Evolutionary conservation across 495 filamentous ascomycete species (phyloP), one percentile per base, ranked within the genome.

Genomic region (Aspergillus incahuasiensis): DNA sequence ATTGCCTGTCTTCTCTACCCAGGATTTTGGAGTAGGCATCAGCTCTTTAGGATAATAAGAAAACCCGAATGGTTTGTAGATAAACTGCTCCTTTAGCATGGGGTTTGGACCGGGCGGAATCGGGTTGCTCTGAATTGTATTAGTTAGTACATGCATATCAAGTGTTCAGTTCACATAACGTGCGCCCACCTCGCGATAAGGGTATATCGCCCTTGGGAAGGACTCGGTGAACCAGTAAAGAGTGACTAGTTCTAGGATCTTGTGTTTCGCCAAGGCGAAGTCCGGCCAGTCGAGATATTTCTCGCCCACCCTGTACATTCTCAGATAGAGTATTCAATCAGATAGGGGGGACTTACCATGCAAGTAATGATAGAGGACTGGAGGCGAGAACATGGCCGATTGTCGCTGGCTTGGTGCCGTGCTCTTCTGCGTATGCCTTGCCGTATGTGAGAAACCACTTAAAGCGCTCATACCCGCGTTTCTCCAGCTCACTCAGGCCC

Each of bases 191-290:
- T 69, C 61, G 13, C 77, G 78, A 63, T 82, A 86, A 0, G 69
- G 73, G 63, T 85, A 89, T 38, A 88, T 79, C 2, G 74, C 69
- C 5, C 78, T 71, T 7, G 80, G 74, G 44, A 82, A 82, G 3
- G 77, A 77, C 6, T 83, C 71, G 0, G 83, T 87, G 24, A 87
- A 74, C 86, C 86, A 89, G 66, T 85, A 90, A 18, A 87, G 63
- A 2, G 75, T 80, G 19, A 86, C 71, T 1, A 72, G 66, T 25
- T 79, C 75, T 4, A 88, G 72, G 30, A 90, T 85, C 6, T 68
- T 74, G 18, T 86, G 71, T 3, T 79, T 50, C 6, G 74, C 45
- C 1, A 83, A 74, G 6, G 77, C 67, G 1, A 70, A 67, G 54
- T 88, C 84, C 5, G 74, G 71, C 86, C 86, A 88, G 41, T 80